Base-by-base conservation (phyloP, 768 basidiomycete genomes). In the Phlebiopsis gigantea region DNA sequence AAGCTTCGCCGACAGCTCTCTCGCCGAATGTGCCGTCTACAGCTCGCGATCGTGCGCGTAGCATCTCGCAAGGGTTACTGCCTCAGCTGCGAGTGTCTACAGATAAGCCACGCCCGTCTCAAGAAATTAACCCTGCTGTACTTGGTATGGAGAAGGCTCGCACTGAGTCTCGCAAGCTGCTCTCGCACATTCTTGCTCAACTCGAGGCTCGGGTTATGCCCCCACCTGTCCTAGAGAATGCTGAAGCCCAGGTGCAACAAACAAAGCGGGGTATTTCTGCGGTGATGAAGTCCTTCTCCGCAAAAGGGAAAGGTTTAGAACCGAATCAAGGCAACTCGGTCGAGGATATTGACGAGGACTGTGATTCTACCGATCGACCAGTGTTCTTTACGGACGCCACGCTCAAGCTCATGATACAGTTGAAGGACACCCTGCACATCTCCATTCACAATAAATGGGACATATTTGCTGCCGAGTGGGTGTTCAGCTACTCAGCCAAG, bases 81-180 rank as follows among this genome's bases (percentile, higher is more conserved):
- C 57, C 57, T 1, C 49, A 49, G 8, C 28, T 57, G n/a, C 57
- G 50, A 4, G 22, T 53, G 2, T 44, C 68, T 22, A 56, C 43
- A 56, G 65, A 30, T 30, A 43, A 6, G 61, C 60, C 21, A 62
- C 24, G n/a, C 19, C 57, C 44, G 45, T 61, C 55, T 64, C 65
- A 57, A 45, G 29, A 43, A 21, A 56, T 19, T 26, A n/a, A 57
- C 9, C 8, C 47, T 15, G 51, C 48, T 15, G 50, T 62, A 15
- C 69, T 59, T 69, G 73, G 68, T 6, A 55, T 62, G 26, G 69
- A 67, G 53, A 78, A 77, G 60, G 77, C 78, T 26, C 73, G 73
- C 30, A 78, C 80, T 53, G 89, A 89, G 67, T 81, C 84, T 8
- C 79, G 82, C 48, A 90, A 90, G 66, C 73, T 90, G 22, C 73